These are phyloP conservation scores for Lachnellula subtilissima DNA, from an alignment of 2,329 filamentous ascomycete species.

Conservation along the genomic window DNA sequence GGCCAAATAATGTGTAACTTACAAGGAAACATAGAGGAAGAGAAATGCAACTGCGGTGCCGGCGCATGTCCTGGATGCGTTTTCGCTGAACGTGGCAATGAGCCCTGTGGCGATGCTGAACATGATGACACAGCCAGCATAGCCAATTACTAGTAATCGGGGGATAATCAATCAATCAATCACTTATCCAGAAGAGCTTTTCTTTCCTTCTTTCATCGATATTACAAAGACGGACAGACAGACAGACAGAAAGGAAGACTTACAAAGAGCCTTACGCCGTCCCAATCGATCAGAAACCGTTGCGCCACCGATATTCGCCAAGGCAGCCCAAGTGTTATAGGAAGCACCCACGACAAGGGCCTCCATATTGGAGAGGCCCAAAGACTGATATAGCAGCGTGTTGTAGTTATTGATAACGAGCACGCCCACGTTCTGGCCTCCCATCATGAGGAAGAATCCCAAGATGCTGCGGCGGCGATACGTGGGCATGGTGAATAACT, in stretches of 20 bases:
- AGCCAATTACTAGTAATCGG: constrained; percentile 5
- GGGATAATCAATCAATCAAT: neutral
- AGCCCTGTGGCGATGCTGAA: constrained; percentile 9
- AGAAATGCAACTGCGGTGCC: constrained; percentile 8
- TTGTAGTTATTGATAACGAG: constrained; percentile 14
- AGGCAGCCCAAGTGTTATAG: constrained; percentile 11
- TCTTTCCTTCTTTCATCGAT: too few relatives aligned
- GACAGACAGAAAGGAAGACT: neutral
- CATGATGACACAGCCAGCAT: constrained; percentile 4
- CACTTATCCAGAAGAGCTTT: too few relatives aligned
- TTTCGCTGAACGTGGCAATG: constrained; percentile 10
- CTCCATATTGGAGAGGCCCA: constrained; percentile 8
- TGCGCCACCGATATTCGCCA: constrained; percentile 10
- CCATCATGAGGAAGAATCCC: constrained; percentile 8
- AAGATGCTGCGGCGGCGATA: constrained; percentile 9
- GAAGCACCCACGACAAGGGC: constrained; percentile 9
- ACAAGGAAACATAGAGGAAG: constrained; percentile 12
- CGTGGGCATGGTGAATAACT: constrained; percentile 9
- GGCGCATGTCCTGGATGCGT: constrained; percentile 4
- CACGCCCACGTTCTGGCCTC: constrained; percentile 10
- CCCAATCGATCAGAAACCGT: constrained; percentile 9
- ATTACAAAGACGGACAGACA: too few relatives aligned
- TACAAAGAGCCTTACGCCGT: constrained; percentile 7
- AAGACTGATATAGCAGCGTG: constrained; percentile 10
- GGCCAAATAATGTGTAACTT: neutral